phyloP scores from a whole-genome alignment of 768 basidiomycete genomes.

The Cystoderma amianthinum region DNA sequence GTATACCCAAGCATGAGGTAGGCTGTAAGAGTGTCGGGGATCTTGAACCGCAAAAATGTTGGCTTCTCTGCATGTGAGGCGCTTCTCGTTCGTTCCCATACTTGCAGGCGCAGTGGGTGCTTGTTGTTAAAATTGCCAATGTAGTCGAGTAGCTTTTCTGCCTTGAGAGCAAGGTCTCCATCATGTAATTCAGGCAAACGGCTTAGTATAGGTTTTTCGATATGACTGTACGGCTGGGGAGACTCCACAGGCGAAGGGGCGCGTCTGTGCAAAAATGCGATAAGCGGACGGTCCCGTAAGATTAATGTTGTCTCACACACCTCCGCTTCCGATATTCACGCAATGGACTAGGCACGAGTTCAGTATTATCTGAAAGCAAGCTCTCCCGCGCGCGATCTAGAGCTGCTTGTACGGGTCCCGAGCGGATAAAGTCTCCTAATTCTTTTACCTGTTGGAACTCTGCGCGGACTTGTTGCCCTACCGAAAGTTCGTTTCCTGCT shows the following conservation, averaged over 20 bases:
- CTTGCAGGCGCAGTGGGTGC: conserved; percentile 38
- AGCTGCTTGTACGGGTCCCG: conserved; percentile 52
- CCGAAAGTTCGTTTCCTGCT: conserved; percentile 9
- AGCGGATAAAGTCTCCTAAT: conserved; percentile 38
- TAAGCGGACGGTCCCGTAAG: conserved; percentile 6
- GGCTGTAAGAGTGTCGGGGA: conserved; percentile 60
- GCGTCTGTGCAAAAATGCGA: conserved; percentile 24
- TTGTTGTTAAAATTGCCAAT: conserved; percentile 50
- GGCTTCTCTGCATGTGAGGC: conserved; percentile 17
- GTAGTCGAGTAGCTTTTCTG: conserved; percentile 43
- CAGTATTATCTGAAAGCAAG: conserved; percentile 41
- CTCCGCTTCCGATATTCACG: conserved; percentile 50
- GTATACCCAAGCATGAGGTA: conserved; percentile 48
- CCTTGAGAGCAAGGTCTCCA: conserved; percentile 21
- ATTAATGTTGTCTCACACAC: conserved; percentile 30
- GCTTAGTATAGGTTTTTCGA: not conserved
- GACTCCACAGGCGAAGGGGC: conserved; percentile 51
- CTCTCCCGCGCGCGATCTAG: conserved; percentile 49
- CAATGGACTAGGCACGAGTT: conserved; percentile 36
- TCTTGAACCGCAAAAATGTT: conserved; percentile 47
- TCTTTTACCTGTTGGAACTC: conserved; percentile 42
- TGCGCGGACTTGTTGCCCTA: conserved; percentile 14
- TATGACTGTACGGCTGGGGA: conserved; percentile 45
- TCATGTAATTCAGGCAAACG: too few species aligned
- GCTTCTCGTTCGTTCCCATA: conserved; percentile 39